Evolutionary conservation across 2,329 filamentous ascomycete species (phyloP).

Genomic region (Gaeumannomyces tritici): DNA sequence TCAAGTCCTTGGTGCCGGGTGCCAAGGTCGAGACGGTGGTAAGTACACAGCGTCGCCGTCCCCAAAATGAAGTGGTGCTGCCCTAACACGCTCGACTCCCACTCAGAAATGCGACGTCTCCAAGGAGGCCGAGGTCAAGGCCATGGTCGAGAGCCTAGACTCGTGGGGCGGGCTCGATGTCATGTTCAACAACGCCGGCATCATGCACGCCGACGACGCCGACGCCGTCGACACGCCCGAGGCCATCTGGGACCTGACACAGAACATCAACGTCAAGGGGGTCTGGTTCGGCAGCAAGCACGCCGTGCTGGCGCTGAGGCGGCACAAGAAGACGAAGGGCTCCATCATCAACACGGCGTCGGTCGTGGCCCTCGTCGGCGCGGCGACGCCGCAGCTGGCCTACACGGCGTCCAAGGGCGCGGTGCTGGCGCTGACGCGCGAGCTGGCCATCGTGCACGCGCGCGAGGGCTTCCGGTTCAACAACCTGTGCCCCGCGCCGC

Average conservation of each 20-base stretch:
- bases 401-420: conserved; percentile 94
- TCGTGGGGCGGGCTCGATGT: conserved; percentile 81
- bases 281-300: conserved; percentile 97
- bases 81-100: not conserved
- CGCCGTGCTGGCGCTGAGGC: conserved; percentile 71
- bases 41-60: conserved; percentile 9
- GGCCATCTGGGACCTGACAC: conserved; percentile 88
- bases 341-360: conserved; percentile 91
- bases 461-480: conserved; percentile 87
- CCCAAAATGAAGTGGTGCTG: not conserved
- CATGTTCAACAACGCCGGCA: conserved; percentile 96
- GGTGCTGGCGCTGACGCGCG: conserved; percentile 79
- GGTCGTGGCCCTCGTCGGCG: conserved; percentile 78
- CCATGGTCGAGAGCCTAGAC: conserved; percentile 66
- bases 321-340: conserved; percentile 66
- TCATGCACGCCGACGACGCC: conserved; percentile 81
- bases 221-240: conserved; percentile 79
- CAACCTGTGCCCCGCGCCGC: conserved; percentile 76
- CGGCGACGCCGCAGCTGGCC: conserved; percentile 79
- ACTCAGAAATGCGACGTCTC: conserved; percentile 61
- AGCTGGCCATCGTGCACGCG: conserved; percentile 86
- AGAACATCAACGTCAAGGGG: conserved; percentile 93
- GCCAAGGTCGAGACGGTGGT: conserved; percentile 53
- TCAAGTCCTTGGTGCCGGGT: conserved; percentile 60
- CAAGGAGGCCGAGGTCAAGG: conserved; percentile 70